phyloP scores from a whole-genome alignment of 345 rosid species.

The Syzygium jambos region DNA sequence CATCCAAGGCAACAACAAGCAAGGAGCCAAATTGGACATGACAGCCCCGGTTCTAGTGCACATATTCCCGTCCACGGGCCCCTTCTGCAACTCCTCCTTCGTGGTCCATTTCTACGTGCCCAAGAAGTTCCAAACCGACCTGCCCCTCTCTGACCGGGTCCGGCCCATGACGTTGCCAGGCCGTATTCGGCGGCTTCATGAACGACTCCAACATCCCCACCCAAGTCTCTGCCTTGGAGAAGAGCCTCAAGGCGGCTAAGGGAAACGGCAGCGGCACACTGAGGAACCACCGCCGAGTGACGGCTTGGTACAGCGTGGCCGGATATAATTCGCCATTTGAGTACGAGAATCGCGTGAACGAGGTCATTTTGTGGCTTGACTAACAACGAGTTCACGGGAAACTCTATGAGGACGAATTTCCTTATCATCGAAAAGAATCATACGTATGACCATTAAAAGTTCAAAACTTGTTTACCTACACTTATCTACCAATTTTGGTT shows the following conservation, averaged over 20 bases:
- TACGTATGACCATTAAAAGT: not conserved
- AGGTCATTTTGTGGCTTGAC: conserved; percentile 11
- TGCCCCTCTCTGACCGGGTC: conserved; percentile 1
- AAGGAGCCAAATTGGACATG: conserved; percentile 9
- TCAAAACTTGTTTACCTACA: not conserved
- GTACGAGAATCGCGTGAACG: conserved; percentile 7
- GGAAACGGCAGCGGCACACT: not conserved
- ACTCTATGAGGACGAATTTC: not conserved
- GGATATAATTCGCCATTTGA: conserved; percentile 17
- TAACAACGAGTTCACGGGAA: not conserved
- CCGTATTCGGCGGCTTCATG: conserved; percentile 5
- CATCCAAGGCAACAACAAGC: conserved; percentile 16
- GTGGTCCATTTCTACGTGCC: conserved; percentile 16
- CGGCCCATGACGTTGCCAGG: conserved; percentile 1
- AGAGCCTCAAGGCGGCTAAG: conserved; percentile 1
- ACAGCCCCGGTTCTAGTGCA: conserved; percentile 18
- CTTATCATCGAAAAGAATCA: not conserved
- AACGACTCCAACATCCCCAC: conserved; percentile 3
- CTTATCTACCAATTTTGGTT: not conserved
- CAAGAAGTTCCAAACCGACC: not conserved
- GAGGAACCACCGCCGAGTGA: not conserved
- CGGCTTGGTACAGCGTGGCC: conserved; percentile 4
- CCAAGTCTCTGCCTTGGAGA: conserved; percentile 3
- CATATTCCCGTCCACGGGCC: conserved; percentile 1
- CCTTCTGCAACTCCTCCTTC: not conserved